Percentiles rank a stretch among this genome's conserved stretches.
phyloP scores from a whole-genome alignment of 805 yeast species.

The Wickerhamomyces queroliae region DNA sequence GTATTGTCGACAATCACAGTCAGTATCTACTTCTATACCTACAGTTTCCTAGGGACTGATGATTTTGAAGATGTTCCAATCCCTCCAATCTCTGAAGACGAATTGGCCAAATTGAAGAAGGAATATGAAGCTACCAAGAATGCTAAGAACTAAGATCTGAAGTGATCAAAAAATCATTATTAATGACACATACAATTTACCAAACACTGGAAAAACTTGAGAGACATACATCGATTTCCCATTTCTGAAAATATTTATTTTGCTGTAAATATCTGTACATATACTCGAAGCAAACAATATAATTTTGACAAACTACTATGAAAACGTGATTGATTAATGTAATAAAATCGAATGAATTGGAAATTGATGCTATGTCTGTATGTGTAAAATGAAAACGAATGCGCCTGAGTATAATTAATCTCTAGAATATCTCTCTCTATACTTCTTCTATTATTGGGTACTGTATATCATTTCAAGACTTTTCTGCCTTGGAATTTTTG shows the following conservation, averaged over 20 bases:
- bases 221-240: not conserved
- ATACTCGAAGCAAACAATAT: too few species aligned
- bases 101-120: conserved; percentile 61
- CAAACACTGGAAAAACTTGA: too few species aligned
- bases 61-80: conserved; percentile 90
- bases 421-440: too few species aligned
- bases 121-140: conserved; percentile 53
- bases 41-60: conserved; percentile 61
- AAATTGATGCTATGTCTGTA: too few species aligned
- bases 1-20: conserved; percentile 58
- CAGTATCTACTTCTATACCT: conserved; percentile 62
- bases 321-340: too few species aligned
- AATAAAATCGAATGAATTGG: not conserved
- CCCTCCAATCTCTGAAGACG: conserved; percentile 83
- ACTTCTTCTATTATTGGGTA: not conserved
- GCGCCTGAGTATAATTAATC: not conserved
- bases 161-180: not conserved
- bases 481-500: conserved; percentile 1
- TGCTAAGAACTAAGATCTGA: not conserved
- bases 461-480: not conserved
- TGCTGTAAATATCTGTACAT: not conserved
- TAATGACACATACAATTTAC: too few species aligned
- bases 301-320: too few species aligned
- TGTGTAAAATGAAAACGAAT: too few species aligned
- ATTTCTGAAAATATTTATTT: not conserved